Evolutionary conservation across 257 asterid species (phyloP), one percentile per base, ranked within the genome.

Genomic region (Phtheirospermum japonicum): DNA sequence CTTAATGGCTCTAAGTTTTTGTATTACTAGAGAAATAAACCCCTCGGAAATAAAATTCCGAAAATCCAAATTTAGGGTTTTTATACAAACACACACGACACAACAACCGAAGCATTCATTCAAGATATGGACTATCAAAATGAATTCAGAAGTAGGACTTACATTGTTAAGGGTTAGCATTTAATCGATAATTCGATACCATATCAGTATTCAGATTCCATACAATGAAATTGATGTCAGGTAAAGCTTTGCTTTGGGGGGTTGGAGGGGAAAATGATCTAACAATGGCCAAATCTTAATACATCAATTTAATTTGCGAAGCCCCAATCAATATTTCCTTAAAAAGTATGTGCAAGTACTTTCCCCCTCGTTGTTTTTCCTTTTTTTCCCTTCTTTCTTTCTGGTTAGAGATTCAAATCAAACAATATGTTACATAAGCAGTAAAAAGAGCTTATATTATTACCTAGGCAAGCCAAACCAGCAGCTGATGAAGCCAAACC

Each of bases 401-500:
- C 14, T n/a, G 5, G 5, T 54, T n/a, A 13, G 28, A 68, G 6
- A 42, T 42, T 42, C 49, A 26, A 46, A 75, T 42, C 32, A 56
- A 62, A 57, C 68, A 30, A 32, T 45, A 23, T 56, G 28, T 23
- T 23, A 23, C 28, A 23, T 23, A 23, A 23, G 28, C 28, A 23
- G 28, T 23, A 23, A 23, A 23, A 3, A 3, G 28, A 23, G 28
- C 28, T 23, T 23, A 23, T 61, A 11, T 50, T 17, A 60, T 70
- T 87, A 93, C 99, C 99, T 2, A 93, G 86, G 83, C 99, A 93
- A 18, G 99, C 99, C 68, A 93, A 84, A 61, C 99, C 97, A 73
- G 97, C 96, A 79, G 99, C 99, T 0, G 99, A 93, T 73, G 97
- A 93, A 39, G 99, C 99, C 86, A 93, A 79, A 36, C 97, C 99